A percentile compares a stretch with the other conserved stretches of the same genome.
Conservation (phyloP, 208 protist genomes). For the Trypanosomatidae sp. region DNA sequence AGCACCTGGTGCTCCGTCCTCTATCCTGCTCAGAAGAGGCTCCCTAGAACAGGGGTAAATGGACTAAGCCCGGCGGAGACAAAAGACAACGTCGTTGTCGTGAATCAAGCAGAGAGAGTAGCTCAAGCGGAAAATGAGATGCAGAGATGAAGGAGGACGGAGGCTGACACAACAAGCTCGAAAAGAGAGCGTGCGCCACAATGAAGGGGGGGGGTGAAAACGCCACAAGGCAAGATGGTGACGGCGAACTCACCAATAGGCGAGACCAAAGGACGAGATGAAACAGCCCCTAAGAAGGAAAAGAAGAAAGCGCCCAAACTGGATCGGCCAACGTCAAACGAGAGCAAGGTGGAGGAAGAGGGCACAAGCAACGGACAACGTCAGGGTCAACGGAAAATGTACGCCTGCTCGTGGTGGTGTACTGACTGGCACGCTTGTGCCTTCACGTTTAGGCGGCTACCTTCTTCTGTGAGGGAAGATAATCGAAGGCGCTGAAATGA, state of each 20-base stretch:
- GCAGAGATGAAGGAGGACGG: background rate
- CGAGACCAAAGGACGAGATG: background rate
- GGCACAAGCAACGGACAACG: background rate
- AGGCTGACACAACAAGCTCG: background rate
- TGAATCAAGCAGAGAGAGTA: background rate
- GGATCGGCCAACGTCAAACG: background rate
- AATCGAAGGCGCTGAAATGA: background rate
- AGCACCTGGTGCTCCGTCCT: background rate
- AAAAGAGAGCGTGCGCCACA: background rate
- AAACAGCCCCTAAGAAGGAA: background rate
- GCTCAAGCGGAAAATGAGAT: background rate
- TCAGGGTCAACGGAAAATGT: background rate
- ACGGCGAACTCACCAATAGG: background rate
- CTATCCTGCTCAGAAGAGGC: background rate
- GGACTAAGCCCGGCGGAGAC: background rate
- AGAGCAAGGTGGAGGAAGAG: background rate
- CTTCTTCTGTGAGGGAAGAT: background rate
- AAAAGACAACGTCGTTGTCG: background rate
- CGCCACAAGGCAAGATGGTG: background rate
- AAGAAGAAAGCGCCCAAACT: background rate
- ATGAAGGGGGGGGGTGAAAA: background rate
- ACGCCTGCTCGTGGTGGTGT: background rate
- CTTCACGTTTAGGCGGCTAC: background rate
- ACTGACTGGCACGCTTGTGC: background rate
- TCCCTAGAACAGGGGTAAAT: background rate